Conservation (phyloP, 1,284 basidiomycete species). For the Cronartium quercuum region DNA sequence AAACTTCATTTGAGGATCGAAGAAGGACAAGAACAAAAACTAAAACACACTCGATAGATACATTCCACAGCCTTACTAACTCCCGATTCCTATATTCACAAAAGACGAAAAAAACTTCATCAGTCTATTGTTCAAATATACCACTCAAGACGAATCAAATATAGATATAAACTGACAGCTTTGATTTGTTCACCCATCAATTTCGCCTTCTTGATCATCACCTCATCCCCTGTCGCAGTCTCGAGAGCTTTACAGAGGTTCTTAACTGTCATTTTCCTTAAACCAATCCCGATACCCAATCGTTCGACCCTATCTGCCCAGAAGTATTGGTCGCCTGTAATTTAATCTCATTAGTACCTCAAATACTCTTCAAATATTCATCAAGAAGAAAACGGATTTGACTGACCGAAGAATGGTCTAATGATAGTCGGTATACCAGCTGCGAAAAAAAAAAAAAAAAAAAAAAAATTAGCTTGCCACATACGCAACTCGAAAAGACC, state of each 20-base stretch:
- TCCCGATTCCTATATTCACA: constrained; percentile 42
- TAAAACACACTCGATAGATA: constrained; percentile 42
- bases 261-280: constrained; percentile 71
- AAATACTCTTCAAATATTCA: background rate
- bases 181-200: constrained; percentile 76
- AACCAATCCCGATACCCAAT: constrained; percentile 69
- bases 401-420: constrained; percentile 94
- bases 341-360: constrained; percentile 55
- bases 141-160: too few species aligned
- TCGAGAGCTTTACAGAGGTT: constrained; percentile 68
- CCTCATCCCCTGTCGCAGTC: constrained; percentile 74
- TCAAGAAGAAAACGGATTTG: constrained; percentile 48
- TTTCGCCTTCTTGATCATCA: constrained; percentile 77
- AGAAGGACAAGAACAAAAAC: background rate
- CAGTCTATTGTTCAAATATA: too few species aligned
- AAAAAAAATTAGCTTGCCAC: constrained; percentile 42
- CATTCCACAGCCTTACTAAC: constrained; percentile 46
- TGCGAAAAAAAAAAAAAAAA: constrained; percentile 52
- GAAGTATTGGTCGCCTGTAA: constrained; percentile 68
- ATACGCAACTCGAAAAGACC: background rate
- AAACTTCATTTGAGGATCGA: too few species aligned
- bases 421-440: constrained; percentile 93
- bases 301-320: constrained; percentile 60
- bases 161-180: constrained; percentile 39
- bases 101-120: background rate